Conservation (phyloP, 1,284 basidiomycete genomes). For the Microbotryomycetes sp. region DNA sequence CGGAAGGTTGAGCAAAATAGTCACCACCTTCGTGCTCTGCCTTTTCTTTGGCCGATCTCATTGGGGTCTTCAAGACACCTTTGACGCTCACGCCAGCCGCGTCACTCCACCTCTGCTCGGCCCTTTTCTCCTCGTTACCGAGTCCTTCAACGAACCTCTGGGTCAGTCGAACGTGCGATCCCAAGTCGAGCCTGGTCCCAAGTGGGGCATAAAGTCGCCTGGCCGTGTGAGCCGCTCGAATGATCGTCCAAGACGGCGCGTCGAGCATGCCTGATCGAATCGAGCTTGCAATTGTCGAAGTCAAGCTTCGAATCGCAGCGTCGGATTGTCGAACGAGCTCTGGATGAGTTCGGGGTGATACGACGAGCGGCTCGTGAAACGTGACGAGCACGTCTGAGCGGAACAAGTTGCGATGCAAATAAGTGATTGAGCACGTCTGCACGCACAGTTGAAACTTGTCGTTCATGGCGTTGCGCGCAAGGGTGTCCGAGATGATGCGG, state of each 20-base stretch:
- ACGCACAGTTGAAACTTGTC: conserved; percentile 63
- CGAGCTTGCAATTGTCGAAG: conserved; percentile 55
- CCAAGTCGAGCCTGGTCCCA: conserved; percentile 69
- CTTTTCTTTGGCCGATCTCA: neutral
- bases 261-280: conserved; percentile 70
- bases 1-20: neutral
- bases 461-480: conserved; percentile 54
- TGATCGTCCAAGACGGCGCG: conserved; percentile 69
- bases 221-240: conserved; percentile 65
- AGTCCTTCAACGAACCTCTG: conserved; percentile 62
- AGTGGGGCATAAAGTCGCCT: conserved; percentile 71
- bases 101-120: conserved; percentile 14
- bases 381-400: conserved; percentile 75
- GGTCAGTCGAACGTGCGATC: conserved; percentile 67
- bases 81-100: neutral
- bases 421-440: conserved; percentile 70
- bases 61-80: neutral
- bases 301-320: conserved; percentile 53
- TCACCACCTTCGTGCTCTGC: neutral
- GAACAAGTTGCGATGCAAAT: conserved; percentile 61
- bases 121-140: conserved; percentile 16
- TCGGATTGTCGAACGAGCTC: conserved; percentile 16
- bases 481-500: conserved; percentile 65
- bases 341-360: conserved; percentile 24
- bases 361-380: conserved; percentile 60